Evolutionary conservation across 2,329 filamentous ascomycete species (phyloP), one percentile per base, ranked within the genome.

Genomic region (Phoma sp.): DNA sequence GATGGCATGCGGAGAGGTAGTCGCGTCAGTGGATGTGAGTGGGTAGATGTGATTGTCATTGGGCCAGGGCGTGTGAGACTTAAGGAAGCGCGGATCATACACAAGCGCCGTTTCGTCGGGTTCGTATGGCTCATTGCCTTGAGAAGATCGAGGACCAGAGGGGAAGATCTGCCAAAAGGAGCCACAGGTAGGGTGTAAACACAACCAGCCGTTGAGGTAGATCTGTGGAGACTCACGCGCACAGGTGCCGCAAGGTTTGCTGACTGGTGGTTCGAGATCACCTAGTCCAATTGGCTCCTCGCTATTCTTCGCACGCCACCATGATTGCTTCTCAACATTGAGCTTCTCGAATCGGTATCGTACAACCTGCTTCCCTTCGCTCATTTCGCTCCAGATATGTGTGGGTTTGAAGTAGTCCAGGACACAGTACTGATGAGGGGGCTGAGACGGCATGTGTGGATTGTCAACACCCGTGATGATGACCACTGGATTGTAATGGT

Each of bases 381-480:
- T 75, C 55, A 79, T 81, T 62, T 93, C 89, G 9, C 74, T 78
- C 89, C 89, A 93, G 0, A 91, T 77, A 43, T 88, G 77, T 0
- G 87, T 89, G 10, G 89, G 77, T 43, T 86, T 83, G 68, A 90
- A 92, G 69, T 81, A 86, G n/a, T 80, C 87, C 37, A 92, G 77
- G 0, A 91, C 84, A 50, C 82, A 86, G 63, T 86, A 91, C 0
- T 80, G 75, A 52, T 87, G 79, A 0, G 83, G 82, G 7, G 87
- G 75, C 24, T 78, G 74, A 1, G 78, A 79, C 0, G 79, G 77
- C 14, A 82, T 77, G 22, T 79, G 68, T 3, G 69, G 67, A 57
- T 86, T 83, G 47, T 80, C 70, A 13, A 80, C 69, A 1, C 88
- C 86, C 80, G 71, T 70, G 27, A 74, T 72, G 27, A 77, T 61